Percentiles rank a stretch among this genome's conserved stretches.
Evolutionary conservation across 2,329 filamentous ascomycete genomes (phyloP).

Genomic region (Mycosphaerella sp.): DNA sequence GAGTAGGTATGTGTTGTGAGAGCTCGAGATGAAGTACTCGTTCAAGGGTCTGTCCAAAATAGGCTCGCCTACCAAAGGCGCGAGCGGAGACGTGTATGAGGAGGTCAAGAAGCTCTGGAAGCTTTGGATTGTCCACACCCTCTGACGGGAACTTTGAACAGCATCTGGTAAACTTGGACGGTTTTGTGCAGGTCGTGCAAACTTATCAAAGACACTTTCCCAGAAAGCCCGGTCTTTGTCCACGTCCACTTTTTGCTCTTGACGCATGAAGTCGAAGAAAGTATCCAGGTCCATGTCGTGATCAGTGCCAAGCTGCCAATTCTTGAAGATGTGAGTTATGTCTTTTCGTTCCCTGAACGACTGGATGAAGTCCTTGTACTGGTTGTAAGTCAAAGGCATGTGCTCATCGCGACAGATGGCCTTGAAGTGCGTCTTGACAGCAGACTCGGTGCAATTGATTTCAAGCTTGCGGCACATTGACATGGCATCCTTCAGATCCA

Average conservation of each 20-base stretch:
- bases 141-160: constrained; percentile 40
- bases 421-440: constrained; percentile 67
- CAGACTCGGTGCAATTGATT: constrained; percentile 76
- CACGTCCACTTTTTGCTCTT: constrained; percentile 70
- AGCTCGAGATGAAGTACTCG: constrained; percentile 97
- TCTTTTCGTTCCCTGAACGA: constrained; percentile 80
- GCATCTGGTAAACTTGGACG: constrained; percentile 42
- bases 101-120: constrained; percentile 75
- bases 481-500: constrained; percentile 73
- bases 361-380: constrained; percentile 79
- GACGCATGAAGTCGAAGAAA: constrained; percentile 68
- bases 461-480: constrained; percentile 82
- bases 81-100: constrained; percentile 32
- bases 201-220: constrained; percentile 59
- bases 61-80: constrained; percentile 24
- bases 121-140: constrained; percentile 68
- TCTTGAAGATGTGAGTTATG: constrained; percentile 65
- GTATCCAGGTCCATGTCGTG: constrained; percentile 61
- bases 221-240: constrained; percentile 60
- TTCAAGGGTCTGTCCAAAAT: constrained; percentile 77
- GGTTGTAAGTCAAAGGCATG: constrained; percentile 65
- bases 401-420: constrained; percentile 60
- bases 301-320: constrained; percentile 45
- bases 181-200: constrained; percentile 26
- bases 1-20: constrained; percentile 94